phyloP scores from a whole-genome alignment of 179 eudicot genomes.

The Gypsophila paniculata region DNA sequence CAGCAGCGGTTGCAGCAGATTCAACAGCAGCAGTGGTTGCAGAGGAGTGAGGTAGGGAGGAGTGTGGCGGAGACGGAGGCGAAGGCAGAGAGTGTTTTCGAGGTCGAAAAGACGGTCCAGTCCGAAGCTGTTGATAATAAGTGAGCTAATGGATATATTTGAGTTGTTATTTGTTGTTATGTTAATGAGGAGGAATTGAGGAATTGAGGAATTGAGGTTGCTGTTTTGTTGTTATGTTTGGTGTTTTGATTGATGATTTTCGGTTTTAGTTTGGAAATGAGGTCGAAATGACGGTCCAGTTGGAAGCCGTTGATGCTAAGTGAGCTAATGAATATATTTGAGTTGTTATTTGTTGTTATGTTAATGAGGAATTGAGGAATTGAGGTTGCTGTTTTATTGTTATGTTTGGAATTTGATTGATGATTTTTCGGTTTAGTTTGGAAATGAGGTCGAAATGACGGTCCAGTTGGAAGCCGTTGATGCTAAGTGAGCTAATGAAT shows the following conservation, averaged over 20 bases:
- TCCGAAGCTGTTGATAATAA: conserved; percentile 69
- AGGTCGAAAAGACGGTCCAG: conserved; percentile 79
- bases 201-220: neutral
- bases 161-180: neutral
- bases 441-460: conserved; percentile 84
- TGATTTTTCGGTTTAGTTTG: neutral
- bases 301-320: conserved; percentile 72
- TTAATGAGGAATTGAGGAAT: neutral
- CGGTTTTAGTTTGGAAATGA: conserved; percentile 29
- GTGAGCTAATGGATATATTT: conserved; percentile 25
- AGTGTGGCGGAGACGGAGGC: conserved; percentile 22
- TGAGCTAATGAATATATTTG: conserved; percentile 12
- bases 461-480: conserved; percentile 73
- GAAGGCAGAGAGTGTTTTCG: conserved; percentile 26
- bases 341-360: too few species aligned
- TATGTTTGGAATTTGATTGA: neutral
- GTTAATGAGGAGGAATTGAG: neutral
- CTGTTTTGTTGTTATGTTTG: neutral
- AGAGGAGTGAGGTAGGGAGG: conserved; percentile 49
- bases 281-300: conserved; percentile 77
- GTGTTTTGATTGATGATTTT: neutral
- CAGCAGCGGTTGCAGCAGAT: conserved; percentile 15
- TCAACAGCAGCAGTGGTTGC: conserved; percentile 49
- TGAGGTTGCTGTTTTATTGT: neutral
- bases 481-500: conserved; percentile 40